A percentile compares a stretch with the other conserved stretches of the same genome.
Evolutionary conservation across 495 filamentous ascomycete genomes (phyloP).

Genomic region (Beverwykella pulmonaria): DNA sequence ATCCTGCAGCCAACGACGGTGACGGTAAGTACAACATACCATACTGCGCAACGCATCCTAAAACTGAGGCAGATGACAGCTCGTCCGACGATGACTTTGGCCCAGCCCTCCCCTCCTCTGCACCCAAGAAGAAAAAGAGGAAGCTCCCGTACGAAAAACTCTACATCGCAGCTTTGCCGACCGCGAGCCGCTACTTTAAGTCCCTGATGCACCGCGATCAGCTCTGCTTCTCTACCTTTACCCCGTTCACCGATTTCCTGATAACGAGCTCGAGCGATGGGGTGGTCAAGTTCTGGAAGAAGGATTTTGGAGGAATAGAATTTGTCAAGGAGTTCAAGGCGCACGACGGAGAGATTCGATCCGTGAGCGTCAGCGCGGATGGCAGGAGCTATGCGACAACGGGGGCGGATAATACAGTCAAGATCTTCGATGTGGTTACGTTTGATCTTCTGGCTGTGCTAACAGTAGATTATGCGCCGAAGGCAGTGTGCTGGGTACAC

Average conservation of each 20-base stretch:
- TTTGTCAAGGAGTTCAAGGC: constrained; percentile 98
- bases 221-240: constrained; percentile 80
- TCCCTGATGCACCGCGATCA: constrained; percentile 99
- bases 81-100: constrained; percentile 96
- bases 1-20: constrained; percentile 7
- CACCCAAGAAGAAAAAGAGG: constrained; percentile 81
- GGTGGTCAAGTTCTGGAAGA: constrained; percentile 99
- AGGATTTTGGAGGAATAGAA: constrained; percentile 84
- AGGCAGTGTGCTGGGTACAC: constrained; percentile 91
- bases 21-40: constrained; percentile 19
- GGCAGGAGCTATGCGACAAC: constrained; percentile 92
- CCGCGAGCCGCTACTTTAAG: constrained; percentile 82
- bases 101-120: constrained; percentile 74
- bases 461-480: constrained; percentile 70
- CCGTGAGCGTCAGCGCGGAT: constrained; percentile 81
- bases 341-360: constrained; percentile 80
- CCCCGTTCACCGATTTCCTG: constrained; percentile 87
- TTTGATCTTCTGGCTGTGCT: constrained; percentile 73
- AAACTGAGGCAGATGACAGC: constrained; percentile 25
- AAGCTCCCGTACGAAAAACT: constrained; percentile 93
- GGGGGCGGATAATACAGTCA: constrained; percentile 83
- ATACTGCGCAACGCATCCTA: not conserved
- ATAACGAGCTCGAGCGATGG: constrained; percentile 93
- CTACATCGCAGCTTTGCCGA: constrained; percentile 86
- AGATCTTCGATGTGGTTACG: constrained; percentile 94